Evolutionary conservation across 2,329 filamentous ascomycete genomes (phyloP).

Genomic region (Hypoxylon sp.): DNA sequence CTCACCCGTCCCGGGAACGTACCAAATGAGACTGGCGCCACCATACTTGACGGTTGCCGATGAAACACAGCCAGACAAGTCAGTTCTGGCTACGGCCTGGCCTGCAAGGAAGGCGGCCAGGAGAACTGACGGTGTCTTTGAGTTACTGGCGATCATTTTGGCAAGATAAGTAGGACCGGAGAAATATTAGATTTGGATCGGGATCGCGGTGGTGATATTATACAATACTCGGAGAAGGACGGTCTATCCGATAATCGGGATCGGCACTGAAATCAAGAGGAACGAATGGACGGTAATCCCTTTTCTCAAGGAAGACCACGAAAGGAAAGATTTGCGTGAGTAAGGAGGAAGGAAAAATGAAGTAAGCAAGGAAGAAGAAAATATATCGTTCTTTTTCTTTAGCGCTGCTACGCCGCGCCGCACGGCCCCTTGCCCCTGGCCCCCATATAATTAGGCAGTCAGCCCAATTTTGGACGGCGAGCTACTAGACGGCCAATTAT

Average conservation of each 20-base stretch:
- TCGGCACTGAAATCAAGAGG: conserved; percentile 10
- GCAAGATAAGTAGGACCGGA: neutral
- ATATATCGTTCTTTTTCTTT: conserved; percentile 12
- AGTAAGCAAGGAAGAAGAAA: conserved; percentile 5
- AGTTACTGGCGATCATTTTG: conserved; percentile 32
- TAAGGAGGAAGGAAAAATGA: conserved; percentile 7
- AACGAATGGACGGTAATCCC: conserved; percentile 39
- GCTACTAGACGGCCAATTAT: neutral
- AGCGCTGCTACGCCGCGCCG: conserved; percentile 9
- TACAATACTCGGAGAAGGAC: conserved; percentile 7
- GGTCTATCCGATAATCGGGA: conserved; percentile 2
- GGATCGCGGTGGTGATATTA: conserved; percentile 1
- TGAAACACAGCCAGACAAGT: conserved; percentile 63
- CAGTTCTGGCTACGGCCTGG: conserved; percentile 61
- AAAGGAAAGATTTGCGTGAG: conserved; percentile 34
- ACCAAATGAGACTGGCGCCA: conserved; percentile 68
- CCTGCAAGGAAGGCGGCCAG: conserved; percentile 51
- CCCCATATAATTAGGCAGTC: conserved; percentile 1
- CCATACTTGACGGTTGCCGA: conserved; percentile 56
- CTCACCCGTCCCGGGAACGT: conserved; percentile 74
- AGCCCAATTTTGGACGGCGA: conserved; percentile 7
- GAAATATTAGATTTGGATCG: neutral
- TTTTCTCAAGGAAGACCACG: conserved; percentile 21
- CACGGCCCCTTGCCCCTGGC: conserved; percentile 26
- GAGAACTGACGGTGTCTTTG: conserved; percentile 28